Conservation (phyloP, 345 rosid genomes). For the Turnera subulata region DNA sequence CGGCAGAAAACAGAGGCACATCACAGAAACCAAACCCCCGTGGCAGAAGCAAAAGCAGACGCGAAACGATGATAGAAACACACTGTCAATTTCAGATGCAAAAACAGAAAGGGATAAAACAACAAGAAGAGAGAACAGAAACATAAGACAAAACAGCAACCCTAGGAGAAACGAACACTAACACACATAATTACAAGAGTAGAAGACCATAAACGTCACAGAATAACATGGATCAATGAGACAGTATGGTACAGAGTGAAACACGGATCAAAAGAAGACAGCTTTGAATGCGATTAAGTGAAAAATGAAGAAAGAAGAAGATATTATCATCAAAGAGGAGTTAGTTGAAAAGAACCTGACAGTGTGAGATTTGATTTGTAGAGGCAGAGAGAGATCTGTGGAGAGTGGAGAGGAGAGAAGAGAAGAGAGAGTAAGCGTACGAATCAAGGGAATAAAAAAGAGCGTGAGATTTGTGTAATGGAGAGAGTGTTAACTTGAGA, state of each 20-base stretch:
- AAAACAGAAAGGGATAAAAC: not conserved
- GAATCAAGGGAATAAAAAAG: slow-evolving; percentile 15
- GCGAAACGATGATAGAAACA: not conserved
- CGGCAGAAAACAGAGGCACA: not conserved
- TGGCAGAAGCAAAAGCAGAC: not conserved
- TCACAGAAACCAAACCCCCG: not conserved
- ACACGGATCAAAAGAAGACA: slow-evolving; percentile 6
- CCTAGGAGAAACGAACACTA: not conserved
- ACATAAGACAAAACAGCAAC: not conserved
- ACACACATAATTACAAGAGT: not conserved
- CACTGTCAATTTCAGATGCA: too few species aligned
- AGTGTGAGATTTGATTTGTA: not conserved
- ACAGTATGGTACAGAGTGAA: not conserved
- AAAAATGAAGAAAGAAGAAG: not conserved
- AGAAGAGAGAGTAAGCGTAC: not conserved
- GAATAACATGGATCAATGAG: not conserved
- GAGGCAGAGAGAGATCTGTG: slow-evolving; percentile 6
- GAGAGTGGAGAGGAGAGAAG: not conserved
- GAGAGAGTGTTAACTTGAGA: not conserved
- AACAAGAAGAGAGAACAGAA: not conserved
- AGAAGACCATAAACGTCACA: not conserved
- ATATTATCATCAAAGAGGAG: too few species aligned
- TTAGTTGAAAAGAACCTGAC: slow-evolving; percentile 5
- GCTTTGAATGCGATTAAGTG: not conserved
- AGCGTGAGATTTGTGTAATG: not conserved